Evolutionary conservation across 768 basidiomycete genomes (phyloP).

Genomic region (Suillus subluteus): DNA sequence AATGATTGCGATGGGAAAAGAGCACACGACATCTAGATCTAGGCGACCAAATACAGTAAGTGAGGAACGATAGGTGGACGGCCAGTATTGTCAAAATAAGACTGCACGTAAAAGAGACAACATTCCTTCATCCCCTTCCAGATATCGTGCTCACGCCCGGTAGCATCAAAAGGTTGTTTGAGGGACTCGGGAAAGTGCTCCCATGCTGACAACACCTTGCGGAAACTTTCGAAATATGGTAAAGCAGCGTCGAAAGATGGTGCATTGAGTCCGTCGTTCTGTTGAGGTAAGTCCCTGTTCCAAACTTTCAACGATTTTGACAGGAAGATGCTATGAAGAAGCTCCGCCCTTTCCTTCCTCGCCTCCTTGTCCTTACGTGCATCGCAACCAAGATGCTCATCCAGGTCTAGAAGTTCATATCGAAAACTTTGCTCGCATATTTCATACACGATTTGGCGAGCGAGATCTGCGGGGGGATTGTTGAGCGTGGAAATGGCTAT

Average conservation of each 20-base stretch:
- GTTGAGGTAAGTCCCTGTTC: background rate
- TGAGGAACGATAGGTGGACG: background rate
- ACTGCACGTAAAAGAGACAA: background rate
- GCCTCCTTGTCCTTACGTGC: background rate
- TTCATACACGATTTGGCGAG: background rate
- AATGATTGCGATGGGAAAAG: no score
- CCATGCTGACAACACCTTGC: background rate
- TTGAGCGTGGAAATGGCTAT: background rate
- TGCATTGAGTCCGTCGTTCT: background rate
- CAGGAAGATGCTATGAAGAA: background rate
- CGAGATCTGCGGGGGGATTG: conserved; percentile 1
- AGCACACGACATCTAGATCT: background rate
- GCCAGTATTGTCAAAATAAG: background rate
- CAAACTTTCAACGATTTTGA: background rate
- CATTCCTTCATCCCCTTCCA: background rate
- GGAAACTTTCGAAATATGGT: background rate
- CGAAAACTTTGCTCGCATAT: background rate
- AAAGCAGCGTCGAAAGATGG: background rate
- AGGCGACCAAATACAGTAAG: background rate
- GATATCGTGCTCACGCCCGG: background rate
- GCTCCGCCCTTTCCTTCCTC: background rate
- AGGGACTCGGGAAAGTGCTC: background rate
- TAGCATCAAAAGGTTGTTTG: background rate
- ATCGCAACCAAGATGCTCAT: background rate
- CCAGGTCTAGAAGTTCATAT: background rate